Conservation (phyloP, 805 yeast species). For the Candida tallmaniae region DNA sequence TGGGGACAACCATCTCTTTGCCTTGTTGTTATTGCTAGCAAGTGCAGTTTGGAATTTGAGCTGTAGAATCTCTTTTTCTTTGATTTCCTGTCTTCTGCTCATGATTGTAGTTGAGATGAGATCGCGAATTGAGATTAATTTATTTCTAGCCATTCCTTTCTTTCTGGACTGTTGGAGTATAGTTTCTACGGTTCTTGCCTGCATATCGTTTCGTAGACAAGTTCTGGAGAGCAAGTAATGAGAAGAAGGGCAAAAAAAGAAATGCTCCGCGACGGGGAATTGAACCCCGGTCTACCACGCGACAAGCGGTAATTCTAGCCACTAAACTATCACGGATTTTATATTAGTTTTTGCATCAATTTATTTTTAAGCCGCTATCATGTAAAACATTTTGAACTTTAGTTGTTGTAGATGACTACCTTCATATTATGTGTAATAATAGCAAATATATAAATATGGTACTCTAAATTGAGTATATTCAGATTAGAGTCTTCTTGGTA, state of each 20-base stretch:
- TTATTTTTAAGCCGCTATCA: too few species aligned
- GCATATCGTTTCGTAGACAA: too few species aligned
- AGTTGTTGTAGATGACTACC: too few species aligned
- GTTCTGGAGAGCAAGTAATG: too few species aligned
- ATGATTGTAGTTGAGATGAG: constrained; percentile 2
- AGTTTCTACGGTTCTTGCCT: not conserved
- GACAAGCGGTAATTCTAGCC: constrained; percentile 10
- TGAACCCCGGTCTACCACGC: constrained; percentile 11
- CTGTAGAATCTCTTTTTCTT: constrained; percentile 44
- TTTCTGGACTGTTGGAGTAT: too few species aligned
- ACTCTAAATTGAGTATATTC: too few species aligned
- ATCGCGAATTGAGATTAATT: not conserved
- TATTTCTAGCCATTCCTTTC: too few species aligned
- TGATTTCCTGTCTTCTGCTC: constrained; percentile 38
- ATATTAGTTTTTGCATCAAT: too few species aligned
- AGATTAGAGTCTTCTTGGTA: too few species aligned
- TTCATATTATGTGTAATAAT: too few species aligned
- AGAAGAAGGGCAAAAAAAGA: constrained; percentile 2
- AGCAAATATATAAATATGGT: too few species aligned
- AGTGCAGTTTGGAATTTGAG: constrained; percentile 43
- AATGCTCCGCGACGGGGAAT: constrained; percentile 11
- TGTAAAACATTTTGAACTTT: too few species aligned
- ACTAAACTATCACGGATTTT: constrained; percentile 9
- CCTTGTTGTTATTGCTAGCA: constrained; percentile 23
- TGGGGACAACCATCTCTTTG: constrained; percentile 8